Evolutionary conservation across 225 moss, liverwort and hornwort species (phyloP).

Genomic region (Sphagnum contortum): DNA sequence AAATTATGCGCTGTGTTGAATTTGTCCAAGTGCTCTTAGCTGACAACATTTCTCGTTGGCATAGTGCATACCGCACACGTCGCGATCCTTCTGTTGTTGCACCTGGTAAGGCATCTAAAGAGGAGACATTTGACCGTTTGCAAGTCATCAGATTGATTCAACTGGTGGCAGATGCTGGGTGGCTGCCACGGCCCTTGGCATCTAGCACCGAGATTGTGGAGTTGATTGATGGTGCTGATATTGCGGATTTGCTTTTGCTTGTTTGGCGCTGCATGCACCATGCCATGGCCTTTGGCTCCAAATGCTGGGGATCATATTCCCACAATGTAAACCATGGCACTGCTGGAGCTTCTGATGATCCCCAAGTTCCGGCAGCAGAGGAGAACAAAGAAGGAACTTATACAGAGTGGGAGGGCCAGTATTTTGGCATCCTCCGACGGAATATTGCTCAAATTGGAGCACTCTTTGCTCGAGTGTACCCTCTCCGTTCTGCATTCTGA

Average conservation of each 20-base stretch:
- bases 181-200: conserved; percentile 86
- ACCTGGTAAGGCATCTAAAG: conserved; percentile 54
- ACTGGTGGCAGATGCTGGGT: conserved; percentile 75
- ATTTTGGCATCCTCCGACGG: conserved; percentile 76
- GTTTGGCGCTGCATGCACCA: conserved; percentile 99
- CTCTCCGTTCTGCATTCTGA: conserved; percentile 44
- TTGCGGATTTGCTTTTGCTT: conserved; percentile 89
- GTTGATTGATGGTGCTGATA: conserved; percentile 78
- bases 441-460: conserved; percentile 80
- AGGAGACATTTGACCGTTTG: conserved; percentile 64
- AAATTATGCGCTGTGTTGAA: conserved; percentile 66
- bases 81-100: conserved; percentile 51
- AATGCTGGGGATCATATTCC: conserved; percentile 45
- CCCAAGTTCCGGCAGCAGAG: conserved; percentile 34
- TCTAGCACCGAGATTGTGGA: conserved; percentile 83
- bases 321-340: conserved; percentile 18
- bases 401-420: conserved; percentile 87
- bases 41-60: conserved; percentile 82
- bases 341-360: conserved; percentile 13
- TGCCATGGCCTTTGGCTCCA: conserved; percentile 60
- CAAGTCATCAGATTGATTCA: conserved; percentile 78
- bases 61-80: conserved; percentile 67
- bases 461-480: conserved; percentile 94
- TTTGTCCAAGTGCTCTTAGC: conserved; percentile 85
- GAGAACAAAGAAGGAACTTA: conserved; percentile 64